Conservation (phyloP, 1,284 basidiomycete species). For the Tranzscheliella williamsii region DNA sequence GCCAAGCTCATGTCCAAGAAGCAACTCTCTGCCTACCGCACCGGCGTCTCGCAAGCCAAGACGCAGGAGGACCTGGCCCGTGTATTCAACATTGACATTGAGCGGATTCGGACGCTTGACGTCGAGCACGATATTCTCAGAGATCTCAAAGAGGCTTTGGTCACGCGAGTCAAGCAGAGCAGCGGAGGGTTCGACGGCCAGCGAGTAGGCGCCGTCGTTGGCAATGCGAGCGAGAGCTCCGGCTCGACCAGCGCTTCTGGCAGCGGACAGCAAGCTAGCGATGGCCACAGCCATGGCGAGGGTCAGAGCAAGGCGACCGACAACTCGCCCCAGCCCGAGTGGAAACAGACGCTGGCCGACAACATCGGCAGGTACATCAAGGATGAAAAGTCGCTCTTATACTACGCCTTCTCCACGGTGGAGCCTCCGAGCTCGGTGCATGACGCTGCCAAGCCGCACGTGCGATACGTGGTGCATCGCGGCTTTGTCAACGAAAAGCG, state of each 20-base stretch:
- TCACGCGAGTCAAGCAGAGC: conserved; percentile 4
- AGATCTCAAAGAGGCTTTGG: conserved; percentile 16
- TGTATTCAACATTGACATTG: conserved; percentile 31
- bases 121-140: conserved; percentile 18
- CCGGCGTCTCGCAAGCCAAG: conserved; percentile 36
- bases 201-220: conserved; percentile 18
- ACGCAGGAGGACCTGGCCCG: conserved; percentile 35
- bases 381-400: conserved; percentile 52
- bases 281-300: conserved; percentile 17
- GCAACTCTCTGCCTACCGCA: conserved; percentile 22
- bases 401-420: conserved; percentile 54
- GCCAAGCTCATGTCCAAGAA: conserved; percentile 19
- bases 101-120: conserved; percentile 6
- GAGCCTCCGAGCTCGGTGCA: conserved; percentile 35
- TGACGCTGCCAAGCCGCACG: conserved; percentile 40
- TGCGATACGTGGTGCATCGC: conserved; percentile 61
- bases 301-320: conserved; percentile 27
- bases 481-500: conserved; percentile 61
- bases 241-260: neutral
- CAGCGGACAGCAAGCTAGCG: conserved; percentile 10
- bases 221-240: conserved; percentile 2
- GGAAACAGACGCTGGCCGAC: conserved; percentile 47
- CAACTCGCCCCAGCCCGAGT: conserved; percentile 47
- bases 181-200: conserved; percentile 14
- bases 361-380: conserved; percentile 43